A percentile compares a stretch with the other conserved stretches of the same genome.
Conservation (phyloP, 371 early-diverging fungal genomes). For the Enterocytospora artemiae region DNA sequence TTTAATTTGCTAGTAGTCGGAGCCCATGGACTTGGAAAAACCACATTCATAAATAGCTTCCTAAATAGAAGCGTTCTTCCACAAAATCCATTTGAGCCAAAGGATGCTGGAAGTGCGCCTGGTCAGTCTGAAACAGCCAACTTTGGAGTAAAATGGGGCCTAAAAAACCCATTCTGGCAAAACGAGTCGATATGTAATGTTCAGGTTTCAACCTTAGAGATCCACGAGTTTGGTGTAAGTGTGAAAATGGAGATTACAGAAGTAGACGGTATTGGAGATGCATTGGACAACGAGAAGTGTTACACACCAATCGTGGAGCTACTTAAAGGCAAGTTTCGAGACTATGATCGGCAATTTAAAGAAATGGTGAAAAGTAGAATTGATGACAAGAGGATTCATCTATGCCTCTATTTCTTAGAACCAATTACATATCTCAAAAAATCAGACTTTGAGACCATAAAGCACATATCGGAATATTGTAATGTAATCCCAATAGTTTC, state of each 20-base stretch:
- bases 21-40: slow-evolving; percentile 59
- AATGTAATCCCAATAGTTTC: slow-evolving; percentile 54
- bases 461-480: slow-evolving; percentile 46
- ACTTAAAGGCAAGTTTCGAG: slow-evolving; percentile 38
- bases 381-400: slow-evolving; percentile 54
- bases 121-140: background rate
- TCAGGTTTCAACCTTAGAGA: slow-evolving; percentile 16
- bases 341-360: slow-evolving; percentile 44
- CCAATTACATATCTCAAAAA: slow-evolving; percentile 31
- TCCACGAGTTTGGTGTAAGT: slow-evolving; percentile 39
- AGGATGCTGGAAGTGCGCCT: no score
- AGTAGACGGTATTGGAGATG: slow-evolving; percentile 51
- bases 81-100: slow-evolving; percentile 1
- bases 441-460: slow-evolving; percentile 47
- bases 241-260: slow-evolving; percentile 49
- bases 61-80: slow-evolving; percentile 63
- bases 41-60: slow-evolving; percentile 66
- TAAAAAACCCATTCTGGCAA: slow-evolving; percentile 70
- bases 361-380: slow-evolving; percentile 29
- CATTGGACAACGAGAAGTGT: slow-evolving; percentile 26
- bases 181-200: slow-evolving; percentile 43
- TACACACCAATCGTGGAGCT: slow-evolving; percentile 39
- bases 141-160: no score
- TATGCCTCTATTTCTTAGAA: slow-evolving; percentile 49
- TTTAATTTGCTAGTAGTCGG: slow-evolving; percentile 91